phyloP scores from a whole-genome alignment of 306 rosid species.

The Cicer chorassanicum region DNA sequence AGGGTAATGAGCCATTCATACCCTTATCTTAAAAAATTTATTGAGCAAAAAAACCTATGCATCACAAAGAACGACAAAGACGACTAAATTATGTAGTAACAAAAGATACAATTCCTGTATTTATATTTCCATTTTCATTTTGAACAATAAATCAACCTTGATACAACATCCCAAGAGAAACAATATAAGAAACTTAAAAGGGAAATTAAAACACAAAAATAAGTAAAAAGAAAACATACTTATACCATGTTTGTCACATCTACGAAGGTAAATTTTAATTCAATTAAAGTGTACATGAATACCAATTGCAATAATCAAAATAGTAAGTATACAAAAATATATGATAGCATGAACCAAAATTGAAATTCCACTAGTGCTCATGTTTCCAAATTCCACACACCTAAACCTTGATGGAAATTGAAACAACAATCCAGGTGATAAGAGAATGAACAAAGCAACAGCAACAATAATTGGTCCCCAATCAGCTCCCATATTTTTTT shows the following conservation, averaged over 20 bases:
- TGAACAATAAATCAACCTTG: conserved; percentile 35
- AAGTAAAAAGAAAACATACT: not conserved
- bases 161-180: conserved; percentile 28
- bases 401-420: conserved; percentile 81
- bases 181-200: conserved; percentile 10
- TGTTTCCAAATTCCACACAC: conserved; percentile 90
- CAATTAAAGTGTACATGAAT: conserved; percentile 74
- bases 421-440: conserved; percentile 89
- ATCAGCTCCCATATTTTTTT: conserved; percentile 66
- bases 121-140: conserved; percentile 25
- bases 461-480: conserved; percentile 94
- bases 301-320: conserved; percentile 82
- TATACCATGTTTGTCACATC: not conserved
- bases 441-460: conserved; percentile 77
- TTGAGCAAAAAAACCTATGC: not conserved
- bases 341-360: conserved; percentile 88
- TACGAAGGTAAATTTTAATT: conserved; percentile 14
- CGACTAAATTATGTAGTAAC: conserved; percentile 8
- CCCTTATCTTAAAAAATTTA: too few species aligned
- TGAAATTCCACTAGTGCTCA: conserved; percentile 93
- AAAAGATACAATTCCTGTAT: conserved; percentile 36
- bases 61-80: not conserved
- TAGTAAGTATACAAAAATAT: conserved; percentile 81
- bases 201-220: not conserved
- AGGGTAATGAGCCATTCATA: too few species aligned